Percentiles rank a stretch among this genome's conserved stretches.
Evolutionary conservation across 371 early-diverging fungal genomes (phyloP).

Genomic region (Circinella minor): DNA sequence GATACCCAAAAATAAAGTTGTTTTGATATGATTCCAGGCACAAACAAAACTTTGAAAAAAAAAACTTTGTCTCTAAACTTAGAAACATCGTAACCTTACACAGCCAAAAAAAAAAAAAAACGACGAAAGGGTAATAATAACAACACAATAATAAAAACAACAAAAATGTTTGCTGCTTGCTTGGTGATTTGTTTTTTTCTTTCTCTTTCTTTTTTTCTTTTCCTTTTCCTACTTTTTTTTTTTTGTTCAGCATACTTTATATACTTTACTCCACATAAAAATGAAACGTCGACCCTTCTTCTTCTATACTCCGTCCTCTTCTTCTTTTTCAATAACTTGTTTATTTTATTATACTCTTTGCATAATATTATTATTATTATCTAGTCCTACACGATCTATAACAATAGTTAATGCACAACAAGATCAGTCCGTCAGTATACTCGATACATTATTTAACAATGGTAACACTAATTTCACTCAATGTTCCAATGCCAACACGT

Average conservation of each 20-base stretch:
- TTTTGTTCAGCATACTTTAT: not conserved
- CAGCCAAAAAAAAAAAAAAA: too few species aligned
- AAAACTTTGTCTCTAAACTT: too few species aligned
- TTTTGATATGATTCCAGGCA: too few species aligned
- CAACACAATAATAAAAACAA: too few species aligned
- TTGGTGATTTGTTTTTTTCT: not conserved
- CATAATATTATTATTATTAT: not conserved
- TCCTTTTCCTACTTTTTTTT: not conserved
- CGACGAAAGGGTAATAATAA: too few species aligned
- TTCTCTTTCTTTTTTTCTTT: not conserved
- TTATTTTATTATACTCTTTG: not conserved
- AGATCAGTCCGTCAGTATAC: not conserved
- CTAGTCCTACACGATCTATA: not conserved
- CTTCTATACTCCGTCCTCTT: not conserved
- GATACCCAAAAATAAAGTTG: too few species aligned
- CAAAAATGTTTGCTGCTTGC: too few species aligned
- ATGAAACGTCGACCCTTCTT: not conserved
- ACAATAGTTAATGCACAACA: not conserved
- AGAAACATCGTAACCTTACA: too few species aligned
- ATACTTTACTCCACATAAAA: not conserved
- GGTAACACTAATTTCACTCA: not conserved
- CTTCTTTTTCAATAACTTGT: too few species aligned
- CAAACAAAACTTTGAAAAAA: too few species aligned
- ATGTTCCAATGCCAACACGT: not conserved
- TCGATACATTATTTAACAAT: not conserved